A percentile compares a stretch with the other conserved stretches of the same genome.
Conservation (phyloP, 78 protist genomes). For the Cavenderia fasciculata region DNA sequence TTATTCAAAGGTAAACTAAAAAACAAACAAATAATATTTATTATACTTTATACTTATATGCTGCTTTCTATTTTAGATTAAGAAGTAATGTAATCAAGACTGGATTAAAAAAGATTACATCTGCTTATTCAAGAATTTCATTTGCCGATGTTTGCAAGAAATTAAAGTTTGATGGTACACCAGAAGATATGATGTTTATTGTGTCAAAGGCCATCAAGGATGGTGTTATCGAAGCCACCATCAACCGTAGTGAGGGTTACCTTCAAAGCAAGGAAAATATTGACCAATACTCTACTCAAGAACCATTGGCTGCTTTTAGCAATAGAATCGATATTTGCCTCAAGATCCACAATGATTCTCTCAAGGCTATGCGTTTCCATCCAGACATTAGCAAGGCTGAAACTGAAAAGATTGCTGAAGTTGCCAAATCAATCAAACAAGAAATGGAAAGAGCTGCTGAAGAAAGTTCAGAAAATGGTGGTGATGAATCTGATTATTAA, state of each 20-base stretch:
- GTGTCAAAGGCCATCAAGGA: constrained; percentile 94
- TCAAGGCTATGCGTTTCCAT: constrained; percentile 91
- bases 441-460: constrained; percentile 71
- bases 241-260: constrained; percentile 87
- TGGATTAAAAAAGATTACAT: constrained; percentile 91
- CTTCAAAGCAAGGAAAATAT: constrained; percentile 81
- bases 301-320: constrained; percentile 90
- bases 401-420: constrained; percentile 75
- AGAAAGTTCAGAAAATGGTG: constrained; percentile 56
- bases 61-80: constrained; percentile 50
- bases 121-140: constrained; percentile 92
- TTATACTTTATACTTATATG: background rate
- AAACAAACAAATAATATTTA: background rate
- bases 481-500: constrained; percentile 20
- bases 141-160: constrained; percentile 86
- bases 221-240: constrained; percentile 69
- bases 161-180: constrained; percentile 88
- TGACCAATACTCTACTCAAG: constrained; percentile 91
- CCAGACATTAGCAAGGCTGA: constrained; percentile 69
- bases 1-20: constrained; percentile 77
- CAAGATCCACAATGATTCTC: constrained; percentile 91
- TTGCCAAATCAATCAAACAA: constrained; percentile 47
- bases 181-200: constrained; percentile 94
- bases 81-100: constrained; percentile 97
- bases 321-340: constrained; percentile 90